These are phyloP conservation scores for Mycosarcoma mackinlayi DNA, from an alignment of 1,284 basidiomycete genomes.

Conservation along the genomic window DNA sequence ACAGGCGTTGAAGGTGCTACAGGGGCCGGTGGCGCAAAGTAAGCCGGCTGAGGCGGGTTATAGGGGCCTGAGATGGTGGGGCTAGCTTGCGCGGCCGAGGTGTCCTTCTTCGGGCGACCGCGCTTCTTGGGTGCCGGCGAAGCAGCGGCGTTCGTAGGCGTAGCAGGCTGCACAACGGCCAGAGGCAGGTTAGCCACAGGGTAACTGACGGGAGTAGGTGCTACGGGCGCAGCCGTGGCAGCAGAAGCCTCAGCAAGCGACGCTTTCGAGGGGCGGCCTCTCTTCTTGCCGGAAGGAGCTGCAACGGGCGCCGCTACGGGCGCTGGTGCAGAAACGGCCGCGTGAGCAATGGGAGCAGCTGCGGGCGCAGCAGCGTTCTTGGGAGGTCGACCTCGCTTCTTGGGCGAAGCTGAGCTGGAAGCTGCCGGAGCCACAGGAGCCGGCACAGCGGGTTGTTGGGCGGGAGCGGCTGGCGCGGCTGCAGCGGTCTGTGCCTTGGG, in stretches of 20 bases:
- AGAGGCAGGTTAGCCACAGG: neutral
- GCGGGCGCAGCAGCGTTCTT: conserved; percentile 12
- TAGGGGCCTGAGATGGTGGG: conserved; percentile 1
- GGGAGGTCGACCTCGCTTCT: conserved; percentile 36
- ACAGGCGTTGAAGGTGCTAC: neutral
- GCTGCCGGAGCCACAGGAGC: conserved; percentile 7
- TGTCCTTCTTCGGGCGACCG: conserved; percentile 35
- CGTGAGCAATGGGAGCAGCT: conserved; percentile 3
- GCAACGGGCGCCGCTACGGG: neutral
- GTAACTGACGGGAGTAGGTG: conserved; percentile 1
- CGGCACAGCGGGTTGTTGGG: neutral
- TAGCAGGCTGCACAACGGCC: neutral
- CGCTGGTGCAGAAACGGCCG: conserved; percentile 4
- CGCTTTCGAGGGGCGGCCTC: conserved; percentile 40
- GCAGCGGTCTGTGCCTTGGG: conserved; percentile 9
- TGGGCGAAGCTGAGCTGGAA: conserved; percentile 17
- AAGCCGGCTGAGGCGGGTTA: neutral
- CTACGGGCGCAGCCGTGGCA: conserved; percentile 5
- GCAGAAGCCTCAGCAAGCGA: conserved; percentile 20
- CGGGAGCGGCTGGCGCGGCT: neutral
- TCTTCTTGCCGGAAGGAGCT: conserved; percentile 28
- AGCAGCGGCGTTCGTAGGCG: neutral
- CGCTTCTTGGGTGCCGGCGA: conserved; percentile 34
- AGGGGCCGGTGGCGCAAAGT: conserved; percentile 3
- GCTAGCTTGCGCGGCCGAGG: conserved; percentile 1